Evolutionary conservation across 345 rosid genomes (phyloP).

Genomic region (Firmiana major): DNA sequence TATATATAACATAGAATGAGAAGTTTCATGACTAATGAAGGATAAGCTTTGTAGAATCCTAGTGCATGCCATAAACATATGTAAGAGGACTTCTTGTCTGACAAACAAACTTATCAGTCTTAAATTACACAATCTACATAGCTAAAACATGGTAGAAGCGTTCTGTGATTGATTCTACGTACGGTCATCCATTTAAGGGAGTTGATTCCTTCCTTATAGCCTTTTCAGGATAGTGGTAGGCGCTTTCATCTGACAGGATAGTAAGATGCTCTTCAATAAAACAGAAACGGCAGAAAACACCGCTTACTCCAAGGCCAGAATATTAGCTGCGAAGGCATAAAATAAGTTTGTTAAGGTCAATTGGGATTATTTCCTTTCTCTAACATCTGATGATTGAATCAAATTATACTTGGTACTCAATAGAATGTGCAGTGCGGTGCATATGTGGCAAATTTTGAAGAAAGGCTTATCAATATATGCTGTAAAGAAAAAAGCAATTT

Average conservation of each 20-base stretch:
- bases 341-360: not conserved
- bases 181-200: slow-evolving; percentile 13
- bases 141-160: slow-evolving; percentile 12
- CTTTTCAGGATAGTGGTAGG: not conserved
- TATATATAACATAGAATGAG: not conserved
- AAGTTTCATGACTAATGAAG: not conserved
- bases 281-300: not conserved
- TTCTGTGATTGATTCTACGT: not conserved
- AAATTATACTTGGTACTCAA: not conserved
- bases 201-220: slow-evolving; percentile 11
- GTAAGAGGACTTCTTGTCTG: slow-evolving; percentile 18
- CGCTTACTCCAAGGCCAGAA: not conserved
- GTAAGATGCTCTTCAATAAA: slow-evolving; percentile 6
- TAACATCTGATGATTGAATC: not conserved
- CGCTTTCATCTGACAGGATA: slow-evolving; percentile 5
- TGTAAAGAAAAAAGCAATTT: too few relatives aligned
- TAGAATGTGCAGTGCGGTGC: not conserved
- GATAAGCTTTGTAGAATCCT: not conserved
- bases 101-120: slow-evolving; percentile 21
- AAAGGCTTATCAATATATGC: not conserved
- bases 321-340: slow-evolving; percentile 17
- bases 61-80: slow-evolving; percentile 4
- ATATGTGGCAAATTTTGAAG: not conserved
- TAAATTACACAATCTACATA: slow-evolving; percentile 11
- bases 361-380: not conserved